Conservation (phyloP, 1,284 basidiomycete species). For the Ceratobasidium sp. region DNA sequence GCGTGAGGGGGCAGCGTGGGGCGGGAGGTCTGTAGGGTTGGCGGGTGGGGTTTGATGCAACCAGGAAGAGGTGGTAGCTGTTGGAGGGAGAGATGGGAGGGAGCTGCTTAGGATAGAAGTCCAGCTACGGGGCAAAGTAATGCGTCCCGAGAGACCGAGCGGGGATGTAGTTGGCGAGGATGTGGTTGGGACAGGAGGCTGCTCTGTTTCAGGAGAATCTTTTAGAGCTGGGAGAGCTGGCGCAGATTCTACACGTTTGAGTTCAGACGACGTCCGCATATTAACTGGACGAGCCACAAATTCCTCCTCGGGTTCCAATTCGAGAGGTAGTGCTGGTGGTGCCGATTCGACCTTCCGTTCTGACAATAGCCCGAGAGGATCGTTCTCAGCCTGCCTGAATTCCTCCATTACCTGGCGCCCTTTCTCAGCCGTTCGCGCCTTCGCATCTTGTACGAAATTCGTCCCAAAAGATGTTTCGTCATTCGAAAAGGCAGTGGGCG, state of each 20-base stretch:
- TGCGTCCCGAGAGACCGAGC: constrained; percentile 13
- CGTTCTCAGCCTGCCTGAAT: constrained; percentile 34
- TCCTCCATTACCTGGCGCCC: constrained; percentile 68
- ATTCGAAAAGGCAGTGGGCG: constrained; percentile 16
- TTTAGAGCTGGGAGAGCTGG: not conserved
- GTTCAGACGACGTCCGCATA: constrained; percentile 10
- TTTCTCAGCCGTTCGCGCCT: constrained; percentile 62
- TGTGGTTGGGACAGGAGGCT: not conserved
- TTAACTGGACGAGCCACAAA: not conserved
- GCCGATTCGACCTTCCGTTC: not conserved
- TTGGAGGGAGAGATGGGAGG: constrained; percentile 10
- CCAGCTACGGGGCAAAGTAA: constrained; percentile 27
- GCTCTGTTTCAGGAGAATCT: not conserved
- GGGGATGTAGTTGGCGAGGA: constrained; percentile 18
- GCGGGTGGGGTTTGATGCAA: constrained; percentile 23
- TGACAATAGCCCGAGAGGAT: constrained; percentile 30
- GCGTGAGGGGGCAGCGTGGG: constrained; percentile 22
- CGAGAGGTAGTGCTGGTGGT: not conserved
- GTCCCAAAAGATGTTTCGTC: constrained; percentile 18
- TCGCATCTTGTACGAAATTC: constrained; percentile 66
- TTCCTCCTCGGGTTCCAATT: not conserved
- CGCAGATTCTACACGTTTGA: constrained; percentile 22
- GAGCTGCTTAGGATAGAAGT: constrained; percentile 26
- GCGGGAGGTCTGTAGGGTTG: constrained; percentile 14
- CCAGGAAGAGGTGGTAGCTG: constrained; percentile 1